A percentile compares a stretch with the other conserved stretches of the same genome.
These are phyloP conservation scores for Euphrasia arctica DNA, from an alignment of 305 asterid genomes.

Conservation along the genomic window DNA sequence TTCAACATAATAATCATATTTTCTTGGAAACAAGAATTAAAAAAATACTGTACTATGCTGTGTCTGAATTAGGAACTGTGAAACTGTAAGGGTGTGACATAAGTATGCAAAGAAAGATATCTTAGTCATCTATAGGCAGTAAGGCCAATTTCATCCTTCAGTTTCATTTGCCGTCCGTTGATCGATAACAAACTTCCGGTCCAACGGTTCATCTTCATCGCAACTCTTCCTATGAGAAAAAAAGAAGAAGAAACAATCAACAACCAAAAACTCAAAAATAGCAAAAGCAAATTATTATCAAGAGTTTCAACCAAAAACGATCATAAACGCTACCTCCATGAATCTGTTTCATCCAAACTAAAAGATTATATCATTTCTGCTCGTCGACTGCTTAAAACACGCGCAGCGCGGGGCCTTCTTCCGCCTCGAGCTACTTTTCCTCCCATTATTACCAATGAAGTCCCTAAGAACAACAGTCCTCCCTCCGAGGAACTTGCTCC, in stretches of 20 bases:
- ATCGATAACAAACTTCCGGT: too few relatives aligned
- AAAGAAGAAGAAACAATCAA: background rate
- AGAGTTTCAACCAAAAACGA: too few relatives aligned
- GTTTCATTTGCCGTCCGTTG: too few relatives aligned
- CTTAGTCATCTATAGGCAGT: too few relatives aligned
- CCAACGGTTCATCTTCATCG: background rate
- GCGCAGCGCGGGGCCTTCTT: conserved; percentile 71
- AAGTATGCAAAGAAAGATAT: too few relatives aligned
- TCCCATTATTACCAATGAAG: conserved; percentile 53
- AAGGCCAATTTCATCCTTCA: too few relatives aligned
- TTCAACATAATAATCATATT: too few relatives aligned
- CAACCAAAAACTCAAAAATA: background rate
- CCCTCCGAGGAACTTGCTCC: conserved; percentile 50
- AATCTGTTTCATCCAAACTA: conserved; percentile 34
- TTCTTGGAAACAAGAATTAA: too few relatives aligned
- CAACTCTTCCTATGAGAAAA: too few relatives aligned
- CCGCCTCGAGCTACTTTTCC: conserved; percentile 46
- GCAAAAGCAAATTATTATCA: background rate
- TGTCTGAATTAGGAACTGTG: too few relatives aligned
- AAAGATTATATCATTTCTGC: conserved; percentile 27
- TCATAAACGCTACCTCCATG: conserved; percentile 16
- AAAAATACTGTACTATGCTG: too few relatives aligned
- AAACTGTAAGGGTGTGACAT: too few relatives aligned
- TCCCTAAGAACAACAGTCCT: conserved; percentile 70
- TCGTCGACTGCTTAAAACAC: conserved; percentile 61